Base-by-base conservation (phyloP, 2,329 filamentous ascomycete genomes). In the Aureobasidium sp. region DNA sequence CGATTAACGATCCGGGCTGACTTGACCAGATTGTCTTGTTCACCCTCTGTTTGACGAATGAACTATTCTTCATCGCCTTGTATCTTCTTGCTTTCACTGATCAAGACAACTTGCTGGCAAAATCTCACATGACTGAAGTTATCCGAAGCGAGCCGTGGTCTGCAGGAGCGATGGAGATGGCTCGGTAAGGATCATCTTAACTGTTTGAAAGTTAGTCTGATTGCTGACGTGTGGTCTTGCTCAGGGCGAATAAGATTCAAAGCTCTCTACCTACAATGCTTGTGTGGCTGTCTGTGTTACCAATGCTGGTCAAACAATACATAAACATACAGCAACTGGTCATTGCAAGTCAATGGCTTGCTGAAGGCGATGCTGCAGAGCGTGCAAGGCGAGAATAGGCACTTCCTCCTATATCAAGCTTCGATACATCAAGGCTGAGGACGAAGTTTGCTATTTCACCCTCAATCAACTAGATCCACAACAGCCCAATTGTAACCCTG, bases 21-120 rank as follows among this genome's bases (percentile, higher is more conserved):
- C 19, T 1, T 35, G 11, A 23, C 45, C 66, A 96, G 93, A 87
- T 80, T 59, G 92, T 99, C 47, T 82, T 99, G 42, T 97, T 99
- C 78, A 76, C 89, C 63, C 89, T 90, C 75, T 99, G 94, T 79
- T 81, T 84, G 60, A 77, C 95, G 66, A 97, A 97, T 74, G 94
- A 99, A 76, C 77, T 91, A 65, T 97, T 96, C 82, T 99, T 97
- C 81, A 96, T 99, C 71, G 92, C 90, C 31, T 85, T 97, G 64
- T 97, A 97, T 78, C 88, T 99, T 57, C 87, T 97, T 62, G 96
- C 92, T 68, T 97, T 99, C 81, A 68, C 86, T 64, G 78, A 84
- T 67, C 23, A 54, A 13, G 35, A 19, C 2, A n/a, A 2, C 33
- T 11, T 4, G 9, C 9, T 54, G 1, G 19, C 29, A 3, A 19